Base-by-base conservation (phyloP, 257 asterid species). In the Fraxinus pennsylvanica region DNA sequence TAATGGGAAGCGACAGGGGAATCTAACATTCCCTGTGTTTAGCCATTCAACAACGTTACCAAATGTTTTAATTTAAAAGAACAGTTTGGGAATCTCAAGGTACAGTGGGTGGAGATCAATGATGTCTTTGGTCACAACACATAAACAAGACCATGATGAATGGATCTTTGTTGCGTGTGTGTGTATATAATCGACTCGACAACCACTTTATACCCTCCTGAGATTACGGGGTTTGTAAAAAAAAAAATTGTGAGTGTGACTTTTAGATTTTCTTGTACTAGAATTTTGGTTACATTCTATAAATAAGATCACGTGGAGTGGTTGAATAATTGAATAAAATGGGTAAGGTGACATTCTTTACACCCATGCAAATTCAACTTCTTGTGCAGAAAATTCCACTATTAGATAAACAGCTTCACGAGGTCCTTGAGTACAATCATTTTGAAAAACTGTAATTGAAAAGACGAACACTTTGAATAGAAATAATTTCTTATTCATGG, bases 21-120 rank as follows among this genome's bases (percentile, higher is more conserved):
- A 92, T 88, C 93, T 90, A 89, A 92, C 96, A 92, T 94, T 92
- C 97, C 86, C 93, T 90, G 93, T 74, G 92, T 90, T 92, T 84
- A 88, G 90, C 90, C 96, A 92, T 90, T 80, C 97, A 85, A 86
- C 72, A 94, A 88, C 88, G 84, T 82, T 89, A 90, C 90, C 87
- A 88, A 88, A 72, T 71, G 74, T 14, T 72, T 36, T 82, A 72
- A 50, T 76, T 75, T 63, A 72, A 80, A 68, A 50, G 17, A 84
- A 47, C 92, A 85, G 91, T 88, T 86, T 90, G 92, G 80, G 91
- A 79, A 92, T 92, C 94, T 88, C 94, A 78, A 84, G 86, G 79
- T 32, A 71, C 12, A 41, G 47, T 41, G 47, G 14, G 12, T 41
- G 47, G 14, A 41, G 47, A 41, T 41, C 89, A 89, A 74, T 89